Base-by-base conservation (phyloP, 1,284 basidiomycete genomes). In the Apiotrichum gracile region DNA sequence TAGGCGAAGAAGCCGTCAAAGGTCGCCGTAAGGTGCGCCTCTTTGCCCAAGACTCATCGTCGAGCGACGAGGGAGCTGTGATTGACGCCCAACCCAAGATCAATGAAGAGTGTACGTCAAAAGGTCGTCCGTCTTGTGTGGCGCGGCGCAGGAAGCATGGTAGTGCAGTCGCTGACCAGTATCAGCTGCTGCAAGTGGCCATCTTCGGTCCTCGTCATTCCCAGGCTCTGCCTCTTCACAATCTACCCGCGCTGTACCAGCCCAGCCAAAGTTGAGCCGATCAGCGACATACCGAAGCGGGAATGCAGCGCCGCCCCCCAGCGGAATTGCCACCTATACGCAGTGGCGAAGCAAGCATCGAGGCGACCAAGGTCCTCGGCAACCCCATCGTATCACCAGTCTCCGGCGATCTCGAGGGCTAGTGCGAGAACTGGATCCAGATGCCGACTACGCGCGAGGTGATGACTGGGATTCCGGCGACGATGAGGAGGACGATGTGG, bases 391-490 rank as follows among this genome's bases (percentile, higher is more conserved):
- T 4, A 40, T 42, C 40, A 39, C 25, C 24, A 49, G 42, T 24
- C 47, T 44, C 39, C 49, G 52, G 31, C 46, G 47, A 29, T 40
- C 49, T 16, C 43, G 50, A 9, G 46, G 46, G 6, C 44, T 46
- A 1, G 41, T 39, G n/a, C 41, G 57, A 21, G 51, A 38, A 33
- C 52, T 47, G 31, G 61, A 58, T 31, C 51, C 49, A 7, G 64
- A 62, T 19, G 57, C 51, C 17, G 58, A 63, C 39, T 64, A 53
- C 31, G 46, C 55, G 21, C 54, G 56, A 1, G 43, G 41, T 45
- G 16, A 49, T 31, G 58, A 63, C 44, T 61, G 61, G 54, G 56
- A 45, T 2, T 60, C 59, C 1, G 64, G 61, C 25, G 51, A 55
- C 12, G 60, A 61, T 25, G 57, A 58, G 19, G 54, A 57, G 25